Evolutionary conservation across 352 stramenopile genomes (phyloP).

Genomic region (Phytophthora pseudosyringae): DNA sequence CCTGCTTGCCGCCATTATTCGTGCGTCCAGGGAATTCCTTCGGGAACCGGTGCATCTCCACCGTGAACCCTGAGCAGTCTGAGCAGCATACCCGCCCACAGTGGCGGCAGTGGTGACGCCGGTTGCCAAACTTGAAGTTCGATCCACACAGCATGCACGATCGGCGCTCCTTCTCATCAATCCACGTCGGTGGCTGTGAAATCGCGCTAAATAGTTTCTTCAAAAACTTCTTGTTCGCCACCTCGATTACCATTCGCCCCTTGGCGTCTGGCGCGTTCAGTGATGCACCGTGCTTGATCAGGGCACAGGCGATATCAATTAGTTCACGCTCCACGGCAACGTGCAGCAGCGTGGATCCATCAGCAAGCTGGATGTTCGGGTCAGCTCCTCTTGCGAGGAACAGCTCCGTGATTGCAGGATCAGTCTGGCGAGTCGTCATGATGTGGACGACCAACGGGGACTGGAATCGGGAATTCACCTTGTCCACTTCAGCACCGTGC

Average conservation of each 20-base stretch:
- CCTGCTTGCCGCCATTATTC: conserved; percentile 64
- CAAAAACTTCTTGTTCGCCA: conserved; percentile 81
- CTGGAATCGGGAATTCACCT: conserved; percentile 84
- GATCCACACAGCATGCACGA: conserved; percentile 77
- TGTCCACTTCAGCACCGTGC: conserved; percentile 81
- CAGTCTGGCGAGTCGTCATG: conserved; percentile 86
- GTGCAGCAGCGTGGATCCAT: conserved; percentile 87
- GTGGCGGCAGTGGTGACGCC: conserved; percentile 87
- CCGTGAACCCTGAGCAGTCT: conserved; percentile 78
- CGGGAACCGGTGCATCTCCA: conserved; percentile 86
- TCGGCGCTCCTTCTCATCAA: conserved; percentile 77
- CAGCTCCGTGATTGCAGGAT: conserved; percentile 78
- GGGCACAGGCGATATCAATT: conserved; percentile 74
- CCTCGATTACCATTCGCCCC: conserved; percentile 76
- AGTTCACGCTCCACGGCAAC: conserved; percentile 84
- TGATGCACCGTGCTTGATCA: conserved; percentile 76
- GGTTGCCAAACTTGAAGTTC: conserved; percentile 82
- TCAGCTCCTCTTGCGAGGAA: conserved; percentile 73
- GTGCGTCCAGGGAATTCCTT: conserved; percentile 81
- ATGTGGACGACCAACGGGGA: conserved; percentile 84
- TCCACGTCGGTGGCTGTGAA: conserved; percentile 74
- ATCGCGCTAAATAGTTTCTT: conserved; percentile 87
- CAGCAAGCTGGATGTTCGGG: conserved; percentile 71
- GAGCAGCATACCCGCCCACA: conserved; percentile 87
- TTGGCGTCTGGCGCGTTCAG: conserved; percentile 79